Percentiles rank a stretch among this genome's conserved stretches.
phyloP scores from a whole-genome alignment of 257 asterid genomes.

The Pogostemon cablin region DNA sequence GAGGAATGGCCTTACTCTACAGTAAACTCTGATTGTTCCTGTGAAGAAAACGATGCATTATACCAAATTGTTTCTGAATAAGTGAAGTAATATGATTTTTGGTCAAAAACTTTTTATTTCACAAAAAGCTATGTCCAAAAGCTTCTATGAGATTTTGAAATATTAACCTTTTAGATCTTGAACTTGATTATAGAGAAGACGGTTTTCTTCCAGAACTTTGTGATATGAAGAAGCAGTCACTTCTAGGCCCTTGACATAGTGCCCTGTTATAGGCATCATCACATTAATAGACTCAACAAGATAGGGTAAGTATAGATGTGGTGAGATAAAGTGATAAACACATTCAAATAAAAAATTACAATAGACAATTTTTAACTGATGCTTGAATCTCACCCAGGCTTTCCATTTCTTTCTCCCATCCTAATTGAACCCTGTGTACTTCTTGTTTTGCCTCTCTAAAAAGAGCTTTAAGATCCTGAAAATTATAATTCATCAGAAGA shows the following conservation, averaged over 20 bases:
- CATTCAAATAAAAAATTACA: neutral
- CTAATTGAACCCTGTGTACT: conserved; percentile 53
- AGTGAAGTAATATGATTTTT: conserved; percentile 3
- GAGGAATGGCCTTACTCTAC: conserved; percentile 85
- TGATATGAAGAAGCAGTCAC: conserved; percentile 76
- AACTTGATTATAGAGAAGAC: conserved; percentile 82
- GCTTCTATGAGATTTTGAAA: conserved; percentile 16
- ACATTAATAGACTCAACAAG: conserved; percentile 22
- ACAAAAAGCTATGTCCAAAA: neutral
- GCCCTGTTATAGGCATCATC: conserved; percentile 45
- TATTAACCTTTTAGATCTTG: conserved; percentile 85
- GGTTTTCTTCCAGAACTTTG: conserved; percentile 84
- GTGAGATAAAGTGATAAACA: neutral
- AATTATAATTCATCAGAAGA: conserved; percentile 10
- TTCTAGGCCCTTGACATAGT: conserved; percentile 72
- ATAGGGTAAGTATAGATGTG: neutral
- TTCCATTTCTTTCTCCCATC: conserved; percentile 64
- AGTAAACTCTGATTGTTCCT: conserved; percentile 88
- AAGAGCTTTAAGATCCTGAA: conserved; percentile 72
- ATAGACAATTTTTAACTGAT: conserved; percentile 14
- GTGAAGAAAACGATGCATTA: conserved; percentile 24
- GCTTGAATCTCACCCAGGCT: conserved; percentile 62
- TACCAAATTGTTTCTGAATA: conserved; percentile 12
- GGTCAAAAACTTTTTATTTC: conserved; percentile 21
- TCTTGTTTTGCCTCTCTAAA: conserved; percentile 59